Percentiles rank a stretch among this genome's conserved stretches.
phyloP scores from a whole-genome alignment of 208 protist species.

The Acanthamoeba rhysodes region DNA sequence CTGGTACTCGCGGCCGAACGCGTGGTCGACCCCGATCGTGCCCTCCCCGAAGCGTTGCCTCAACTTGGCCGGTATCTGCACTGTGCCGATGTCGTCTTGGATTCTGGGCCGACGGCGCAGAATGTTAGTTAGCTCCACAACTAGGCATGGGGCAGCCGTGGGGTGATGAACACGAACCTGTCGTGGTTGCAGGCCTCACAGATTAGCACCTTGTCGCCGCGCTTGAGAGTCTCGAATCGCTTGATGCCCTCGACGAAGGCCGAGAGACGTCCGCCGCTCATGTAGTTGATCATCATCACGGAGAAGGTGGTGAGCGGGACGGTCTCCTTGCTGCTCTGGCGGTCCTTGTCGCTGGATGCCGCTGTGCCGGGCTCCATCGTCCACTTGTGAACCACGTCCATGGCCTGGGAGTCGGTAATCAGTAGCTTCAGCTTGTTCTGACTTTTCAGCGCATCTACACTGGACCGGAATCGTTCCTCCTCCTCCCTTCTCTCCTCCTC shows the following conservation, averaged over 20 bases:
- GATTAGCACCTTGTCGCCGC: slow-evolving; percentile 85
- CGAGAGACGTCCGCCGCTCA: slow-evolving; percentile 80
- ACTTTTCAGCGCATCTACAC: neutral
- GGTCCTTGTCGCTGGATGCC: neutral
- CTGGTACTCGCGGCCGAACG: slow-evolving; percentile 84
- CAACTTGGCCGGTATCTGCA: slow-evolving; percentile 84
- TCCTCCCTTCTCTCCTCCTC: slow-evolving; percentile 50
- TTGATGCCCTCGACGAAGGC: slow-evolving; percentile 84
- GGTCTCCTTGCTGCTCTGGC: neutral
- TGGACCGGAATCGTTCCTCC: slow-evolving; percentile 70
- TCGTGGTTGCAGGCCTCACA: slow-evolving; percentile 88
- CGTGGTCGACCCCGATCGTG: slow-evolving; percentile 81
- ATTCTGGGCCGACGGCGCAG: slow-evolving; percentile 52
- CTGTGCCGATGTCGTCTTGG: slow-evolving; percentile 85
- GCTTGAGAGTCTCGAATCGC: slow-evolving; percentile 74
- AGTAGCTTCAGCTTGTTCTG: slow-evolving; percentile 75
- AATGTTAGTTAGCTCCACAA: no score
- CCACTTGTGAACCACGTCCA: slow-evolving; percentile 86
- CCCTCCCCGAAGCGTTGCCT: slow-evolving; percentile 76
- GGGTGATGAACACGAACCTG: neutral
- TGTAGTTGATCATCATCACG: slow-evolving; percentile 85
- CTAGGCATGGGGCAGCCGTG: no score
- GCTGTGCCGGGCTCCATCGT: slow-evolving; percentile 64
- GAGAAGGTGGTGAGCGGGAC: slow-evolving; percentile 86
- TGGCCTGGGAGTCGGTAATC: slow-evolving; percentile 87